Base-by-base conservation (phyloP, 1,139 yeast genomes). In the Zygosaccharomyces sapae region DNA sequence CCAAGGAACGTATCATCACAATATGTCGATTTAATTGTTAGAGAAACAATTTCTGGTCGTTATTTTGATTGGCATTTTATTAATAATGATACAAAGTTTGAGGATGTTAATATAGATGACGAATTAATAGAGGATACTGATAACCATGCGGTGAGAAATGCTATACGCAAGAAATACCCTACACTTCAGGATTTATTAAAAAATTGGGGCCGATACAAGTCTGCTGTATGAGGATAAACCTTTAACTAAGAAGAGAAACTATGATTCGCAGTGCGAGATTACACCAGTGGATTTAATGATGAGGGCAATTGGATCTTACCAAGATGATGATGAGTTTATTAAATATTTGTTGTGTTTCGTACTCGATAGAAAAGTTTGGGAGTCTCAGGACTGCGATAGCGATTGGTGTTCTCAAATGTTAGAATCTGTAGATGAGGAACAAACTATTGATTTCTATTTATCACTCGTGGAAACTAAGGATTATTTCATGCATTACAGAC, bases 21-120 rank as follows among this genome's bases (percentile, higher is more conserved):
- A 1, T 43, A 45, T 29, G 19, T 49, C 10, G 55, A 55, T 34
- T 12, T 50, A 25, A 38, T 58, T 20, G 25, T 42, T 5, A 47
- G 44, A 22, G 61, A 59, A 38, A 43, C 45, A 1, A 45, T 57
- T 8, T 53, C 62, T 7, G 47, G 44, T 24, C 53, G 49, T 33
- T 57, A 46, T 45, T 41, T 49, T 30, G 67, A 63, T 45, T 63
- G 67, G 67, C 56, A 55, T 50, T 62, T 61, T 37, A 49, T 63
- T 12, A 50, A 51, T 3, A 49, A 49, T 20, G 37, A 50, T 29
- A 37, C 49, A 7, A 38, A 42, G 33, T 49, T 43, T 25, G 41
- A 22, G n/a, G 47, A 50, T 7, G 43, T 24, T 18, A 16, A 24
- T 37, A 9, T 37, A 41, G 25, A 46, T 38, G 44, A 47, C 25